These are phyloP conservation scores for Trichoderma reesei DNA, from an alignment of 495 filamentous ascomycete genomes.

Conservation along the genomic window DNA sequence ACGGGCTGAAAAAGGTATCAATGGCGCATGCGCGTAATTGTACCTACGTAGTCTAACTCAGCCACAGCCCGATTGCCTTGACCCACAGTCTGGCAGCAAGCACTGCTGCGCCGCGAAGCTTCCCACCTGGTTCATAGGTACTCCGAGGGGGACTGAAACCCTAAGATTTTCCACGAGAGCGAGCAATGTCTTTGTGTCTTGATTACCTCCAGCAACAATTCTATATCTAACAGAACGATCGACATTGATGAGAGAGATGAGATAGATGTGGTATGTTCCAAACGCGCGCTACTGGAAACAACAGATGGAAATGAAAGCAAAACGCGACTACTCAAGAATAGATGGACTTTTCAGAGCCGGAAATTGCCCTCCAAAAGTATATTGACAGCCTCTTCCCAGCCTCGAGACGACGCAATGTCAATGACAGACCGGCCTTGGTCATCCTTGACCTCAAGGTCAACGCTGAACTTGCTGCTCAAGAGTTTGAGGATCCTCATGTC, in stretches of 20 bases:
- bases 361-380: slow-evolving; percentile 4
- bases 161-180: too few relatives aligned
- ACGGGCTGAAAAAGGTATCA: too few relatives aligned
- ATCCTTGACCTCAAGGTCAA: slow-evolving; percentile 32
- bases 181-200: too few relatives aligned
- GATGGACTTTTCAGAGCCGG: not conserved
- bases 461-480: slow-evolving; percentile 33
- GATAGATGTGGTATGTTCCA: not conserved
- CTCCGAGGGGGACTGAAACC: too few relatives aligned
- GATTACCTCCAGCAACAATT: too few relatives aligned
- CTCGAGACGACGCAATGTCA: slow-evolving; percentile 28
- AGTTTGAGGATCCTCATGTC: slow-evolving; percentile 32
- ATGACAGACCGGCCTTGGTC: slow-evolving; percentile 29
- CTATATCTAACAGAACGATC: too few relatives aligned
- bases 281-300: not conserved
- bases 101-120: not conserved
- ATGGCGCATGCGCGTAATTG: too few relatives aligned
- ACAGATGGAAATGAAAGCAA: not conserved
- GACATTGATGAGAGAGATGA: too few relatives aligned
- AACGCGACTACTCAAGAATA: too few relatives aligned
- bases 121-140: not conserved
- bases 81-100: not conserved
- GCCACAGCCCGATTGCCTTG: not conserved
- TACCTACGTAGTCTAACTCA: not conserved
- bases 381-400: slow-evolving; percentile 26